Conservation (phyloP, 2,329 filamentous ascomycete genomes). For the Cladosporium oxysporum region DNA sequence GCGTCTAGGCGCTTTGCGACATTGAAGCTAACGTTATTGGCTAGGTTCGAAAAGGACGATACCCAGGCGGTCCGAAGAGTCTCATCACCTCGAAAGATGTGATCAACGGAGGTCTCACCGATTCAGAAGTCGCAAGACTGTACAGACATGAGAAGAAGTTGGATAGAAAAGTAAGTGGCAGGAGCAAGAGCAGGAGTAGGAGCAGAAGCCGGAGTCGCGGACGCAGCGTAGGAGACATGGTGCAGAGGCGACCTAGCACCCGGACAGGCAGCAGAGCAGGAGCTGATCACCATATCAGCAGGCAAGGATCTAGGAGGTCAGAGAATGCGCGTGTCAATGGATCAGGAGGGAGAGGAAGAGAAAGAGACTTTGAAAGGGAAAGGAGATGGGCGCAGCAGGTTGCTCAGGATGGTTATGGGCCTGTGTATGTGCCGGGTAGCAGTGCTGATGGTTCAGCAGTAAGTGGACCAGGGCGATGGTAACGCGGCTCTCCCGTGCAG, state of each 20-base stretch:
- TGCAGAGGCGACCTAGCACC: slow-evolving; percentile 7
- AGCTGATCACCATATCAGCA: slow-evolving; percentile 5
- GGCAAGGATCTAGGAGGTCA: slow-evolving; percentile 6
- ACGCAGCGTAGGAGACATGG: slow-evolving; percentile 3
- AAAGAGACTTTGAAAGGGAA: slow-evolving; percentile 8
- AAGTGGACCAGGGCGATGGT: not conserved
- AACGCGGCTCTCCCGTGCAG: not conserved
- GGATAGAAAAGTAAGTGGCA: slow-evolving; percentile 15
- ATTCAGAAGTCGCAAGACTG: slow-evolving; percentile 35
- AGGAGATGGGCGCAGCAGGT: slow-evolving; percentile 17
- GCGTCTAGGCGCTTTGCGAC: not conserved
- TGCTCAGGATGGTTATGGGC: slow-evolving; percentile 17
- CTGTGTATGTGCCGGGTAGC: slow-evolving; percentile 3
- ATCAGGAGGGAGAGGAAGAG: not conserved
- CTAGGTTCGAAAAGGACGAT: slow-evolving; percentile 40
- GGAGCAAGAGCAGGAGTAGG: slow-evolving; percentile 15
- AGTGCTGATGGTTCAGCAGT: slow-evolving; percentile 3
- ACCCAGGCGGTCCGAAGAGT: slow-evolving; percentile 39
- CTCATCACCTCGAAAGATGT: slow-evolving; percentile 41
- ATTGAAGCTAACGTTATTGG: not conserved
- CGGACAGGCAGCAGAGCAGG: not conserved
- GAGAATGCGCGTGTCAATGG: not conserved
- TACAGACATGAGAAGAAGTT: slow-evolving; percentile 28
- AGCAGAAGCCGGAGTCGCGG: slow-evolving; percentile 1
- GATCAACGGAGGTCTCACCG: slow-evolving; percentile 40